Evolutionary conservation across 768 basidiomycete genomes (phyloP).

Genomic region (Russula vinacea): DNA sequence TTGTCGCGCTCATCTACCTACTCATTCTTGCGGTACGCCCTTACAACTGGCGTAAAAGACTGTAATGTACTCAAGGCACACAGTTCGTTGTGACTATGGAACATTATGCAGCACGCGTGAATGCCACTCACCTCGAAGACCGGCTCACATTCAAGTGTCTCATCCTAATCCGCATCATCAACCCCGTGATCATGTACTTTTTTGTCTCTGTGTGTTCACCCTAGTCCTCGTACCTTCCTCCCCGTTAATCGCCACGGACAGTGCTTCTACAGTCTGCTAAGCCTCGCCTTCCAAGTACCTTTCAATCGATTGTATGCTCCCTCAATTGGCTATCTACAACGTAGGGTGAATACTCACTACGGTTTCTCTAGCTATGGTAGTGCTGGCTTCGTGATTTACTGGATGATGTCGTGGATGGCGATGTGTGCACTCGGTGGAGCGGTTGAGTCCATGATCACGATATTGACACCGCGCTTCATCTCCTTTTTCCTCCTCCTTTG

Average conservation of each 20-base stretch:
- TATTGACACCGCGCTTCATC: constrained; percentile 51
- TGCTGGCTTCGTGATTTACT: constrained; percentile 58
- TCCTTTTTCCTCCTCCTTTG: constrained; percentile 61
- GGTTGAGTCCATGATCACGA: constrained; percentile 54
- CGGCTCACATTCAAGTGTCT: constrained; percentile 41
- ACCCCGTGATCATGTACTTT: constrained; percentile 43
- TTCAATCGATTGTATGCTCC: constrained; percentile 45
- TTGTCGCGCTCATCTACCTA: constrained; percentile 37
- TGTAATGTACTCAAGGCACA: neutral
- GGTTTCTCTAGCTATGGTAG: constrained; percentile 42
- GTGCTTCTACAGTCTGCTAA: constrained; percentile 58
- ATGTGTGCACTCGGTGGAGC: constrained; percentile 62
- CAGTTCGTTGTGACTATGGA: constrained; percentile 23
- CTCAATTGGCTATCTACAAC: neutral
- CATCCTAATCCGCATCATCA: constrained; percentile 42
- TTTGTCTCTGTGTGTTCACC: constrained; percentile 28
- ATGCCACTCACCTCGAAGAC: constrained; percentile 41
- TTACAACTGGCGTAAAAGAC: neutral
- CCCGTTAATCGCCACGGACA: constrained; percentile 30
- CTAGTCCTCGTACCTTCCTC: neutral
- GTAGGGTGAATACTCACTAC: neutral
- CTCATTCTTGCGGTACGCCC: constrained; percentile 34
- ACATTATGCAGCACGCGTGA: constrained; percentile 37
- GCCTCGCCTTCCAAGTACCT: constrained; percentile 57
- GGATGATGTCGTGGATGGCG: constrained; percentile 60